phyloP scores from a whole-genome alignment of 495 filamentous ascomycete genomes.

The Talaromyces trachyspermus region DNA sequence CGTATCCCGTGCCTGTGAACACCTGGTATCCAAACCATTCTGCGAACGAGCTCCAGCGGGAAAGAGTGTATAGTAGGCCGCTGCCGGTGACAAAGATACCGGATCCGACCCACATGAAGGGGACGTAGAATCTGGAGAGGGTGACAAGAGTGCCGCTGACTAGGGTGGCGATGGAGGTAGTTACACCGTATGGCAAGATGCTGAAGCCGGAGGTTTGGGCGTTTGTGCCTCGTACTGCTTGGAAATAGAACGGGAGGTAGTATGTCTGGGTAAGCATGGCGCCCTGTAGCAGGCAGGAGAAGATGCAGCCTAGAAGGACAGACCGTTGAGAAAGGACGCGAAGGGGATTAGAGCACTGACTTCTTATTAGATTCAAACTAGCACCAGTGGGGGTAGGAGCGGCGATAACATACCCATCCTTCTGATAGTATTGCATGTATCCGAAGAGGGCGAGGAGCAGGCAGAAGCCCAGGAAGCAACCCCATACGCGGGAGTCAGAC shows the following conservation, averaged over 20 bases:
- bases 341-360: no score
- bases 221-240: slow-evolving; percentile 42
- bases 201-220: slow-evolving; percentile 2
- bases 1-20: no score
- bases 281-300: slow-evolving; percentile 47
- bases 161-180: slow-evolving; percentile 24
- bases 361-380: no score
- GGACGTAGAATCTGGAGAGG: slow-evolving; percentile 58
- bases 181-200: slow-evolving; percentile 8
- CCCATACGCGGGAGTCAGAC: slow-evolving; percentile 24
- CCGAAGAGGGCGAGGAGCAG: slow-evolving; percentile 23
- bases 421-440: slow-evolving; percentile 4
- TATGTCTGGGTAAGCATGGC: slow-evolving; percentile 47
- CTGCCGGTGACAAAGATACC: slow-evolving; percentile 50
- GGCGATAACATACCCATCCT: slow-evolving; percentile 5
- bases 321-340: slow-evolving; percentile 35
- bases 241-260: slow-evolving; percentile 39
- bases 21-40: slow-evolving; percentile 58
- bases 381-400: slow-evolving; percentile 14
- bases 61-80: slow-evolving; percentile 55
- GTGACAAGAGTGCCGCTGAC: slow-evolving; percentile 45
- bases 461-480: slow-evolving; percentile 25
- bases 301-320: slow-evolving; percentile 39
- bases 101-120: slow-evolving; percentile 50
- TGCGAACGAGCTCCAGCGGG: slow-evolving; percentile 28